Evolutionary conservation across 2,329 filamentous ascomycete species (phyloP).

Genomic region (Cladosporium sp.): DNA sequence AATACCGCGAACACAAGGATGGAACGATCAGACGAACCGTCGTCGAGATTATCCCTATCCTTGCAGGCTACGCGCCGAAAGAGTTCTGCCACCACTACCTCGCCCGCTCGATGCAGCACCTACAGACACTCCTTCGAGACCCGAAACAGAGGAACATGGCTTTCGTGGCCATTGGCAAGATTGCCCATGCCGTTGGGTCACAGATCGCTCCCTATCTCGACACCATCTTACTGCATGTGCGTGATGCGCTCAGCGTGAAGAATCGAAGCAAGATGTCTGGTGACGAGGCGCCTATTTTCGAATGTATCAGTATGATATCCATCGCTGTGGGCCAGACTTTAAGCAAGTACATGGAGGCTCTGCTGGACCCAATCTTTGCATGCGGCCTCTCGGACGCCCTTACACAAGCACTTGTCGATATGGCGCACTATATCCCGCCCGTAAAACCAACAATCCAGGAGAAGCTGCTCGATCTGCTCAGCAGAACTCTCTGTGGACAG

Average conservation of each 20-base stretch:
- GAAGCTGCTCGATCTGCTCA: constrained; percentile 89
- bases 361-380: constrained; percentile 94
- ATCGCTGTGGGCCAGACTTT: constrained; percentile 93
- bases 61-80: constrained; percentile 87
- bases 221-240: constrained; percentile 87
- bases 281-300: constrained; percentile 78
- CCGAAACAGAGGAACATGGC: constrained; percentile 92
- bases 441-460: constrained; percentile 93
- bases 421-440: constrained; percentile 97
- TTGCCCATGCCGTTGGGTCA: constrained; percentile 93
- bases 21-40: constrained; percentile 84
- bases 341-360: constrained; percentile 96
- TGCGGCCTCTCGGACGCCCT: constrained; percentile 92
- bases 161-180: constrained; percentile 92
- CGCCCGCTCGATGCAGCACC: constrained; percentile 95
- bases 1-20: constrained; percentile 91
- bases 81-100: constrained; percentile 87
- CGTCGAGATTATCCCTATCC: constrained; percentile 84
- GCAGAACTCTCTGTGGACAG: constrained; percentile 86
- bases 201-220: constrained; percentile 94
- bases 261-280: constrained; percentile 60
- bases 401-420: constrained; percentile 93
- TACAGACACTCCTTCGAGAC: constrained; percentile 90
- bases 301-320: constrained; percentile 95
- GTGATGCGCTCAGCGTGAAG: constrained; percentile 83